Base-by-base conservation (phyloP, 2,329 filamentous ascomycete genomes). In the Penicillium verrucosum region DNA sequence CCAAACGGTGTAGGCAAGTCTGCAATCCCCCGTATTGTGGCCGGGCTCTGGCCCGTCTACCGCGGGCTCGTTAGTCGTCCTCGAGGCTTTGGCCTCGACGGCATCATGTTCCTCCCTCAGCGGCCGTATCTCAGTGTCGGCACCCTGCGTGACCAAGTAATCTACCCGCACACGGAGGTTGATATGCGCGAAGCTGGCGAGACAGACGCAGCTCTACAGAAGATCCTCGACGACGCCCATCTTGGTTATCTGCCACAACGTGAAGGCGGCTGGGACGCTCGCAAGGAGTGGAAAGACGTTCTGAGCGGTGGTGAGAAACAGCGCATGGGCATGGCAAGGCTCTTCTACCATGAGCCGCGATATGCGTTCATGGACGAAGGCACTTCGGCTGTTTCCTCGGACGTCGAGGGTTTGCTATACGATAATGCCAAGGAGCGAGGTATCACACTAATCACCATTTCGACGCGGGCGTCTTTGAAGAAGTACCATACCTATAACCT, bases 211-310 rank as follows among this genome's bases (percentile, higher is more conserved):
- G 89, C 96, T 63, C 82, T 99, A 21, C 85, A 88, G 69, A 81
- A 81, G 27, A 85, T 95, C 3, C 82, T 99, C 4, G 90, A 96
- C 55, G 89, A 90, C 50, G 92, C 92, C 0, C 85, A 85, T 55
- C 81, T 99, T 0, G 93, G 92, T 4, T 97, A 99, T 73, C 82
- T 99, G 0, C 90, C 91, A 1, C 86, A 92, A 47, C 86, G 94
- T 16, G 94, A 99, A 79, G 94, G 94, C 38, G 94, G 94, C 14
- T 97, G 92, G 92, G 91, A 99, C 70, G 94, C 91, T 5, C 85
- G 91, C 55, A 97, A 99, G 75, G 92, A 96, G 71, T 99, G 94
- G 94, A 97, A 97, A 77, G 93, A 97, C 65, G 91, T 99, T 5
- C 81, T 99, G n/a, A 93, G 89, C 62, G 94, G 94, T 38, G 94